Evolutionary conservation across 2,329 filamentous ascomycete genomes (phyloP).

Genomic region (Diaporthe velutina): DNA sequence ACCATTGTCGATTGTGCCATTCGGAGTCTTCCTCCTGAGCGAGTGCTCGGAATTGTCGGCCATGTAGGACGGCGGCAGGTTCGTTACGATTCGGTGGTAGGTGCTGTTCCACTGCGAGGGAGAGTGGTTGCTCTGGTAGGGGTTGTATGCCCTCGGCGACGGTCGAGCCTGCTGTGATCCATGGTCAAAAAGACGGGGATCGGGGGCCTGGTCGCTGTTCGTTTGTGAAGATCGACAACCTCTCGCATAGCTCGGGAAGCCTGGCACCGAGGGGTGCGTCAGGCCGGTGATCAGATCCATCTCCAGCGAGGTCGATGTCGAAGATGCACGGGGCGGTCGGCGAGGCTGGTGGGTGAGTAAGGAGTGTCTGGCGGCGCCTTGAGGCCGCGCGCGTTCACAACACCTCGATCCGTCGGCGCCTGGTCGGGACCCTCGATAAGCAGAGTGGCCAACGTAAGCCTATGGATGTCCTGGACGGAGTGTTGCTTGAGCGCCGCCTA

Average conservation of each 20-base stretch:
- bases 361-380: conserved; percentile 6
- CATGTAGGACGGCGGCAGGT: conserved; percentile 33
- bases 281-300: conserved; percentile 39
- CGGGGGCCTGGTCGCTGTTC: conserved; percentile 9
- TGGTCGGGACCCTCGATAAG: background rate
- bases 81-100: conserved; percentile 36
- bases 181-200: conserved; percentile 34
- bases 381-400: background rate
- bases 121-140: conserved; percentile 47
- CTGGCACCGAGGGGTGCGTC: conserved; percentile 32
- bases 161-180: conserved; percentile 30
- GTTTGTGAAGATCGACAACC: conserved; percentile 14
- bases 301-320: background rate
- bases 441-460: background rate
- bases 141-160: conserved; percentile 45
- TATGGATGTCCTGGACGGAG: background rate
- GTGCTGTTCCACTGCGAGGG: conserved; percentile 38
- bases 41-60: conserved; percentile 74
- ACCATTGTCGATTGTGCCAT: conserved; percentile 90
- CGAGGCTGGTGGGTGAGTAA: conserved; percentile 16
- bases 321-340: conserved; percentile 5
- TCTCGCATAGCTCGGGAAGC: conserved; percentile 31
- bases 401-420: background rate
- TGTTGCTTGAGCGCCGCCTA: conserved; percentile 24
- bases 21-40: conserved; percentile 91